phyloP scores from a whole-genome alignment of 2,329 filamentous ascomycete genomes.

The Pseudohalonectria lignicola region DNA sequence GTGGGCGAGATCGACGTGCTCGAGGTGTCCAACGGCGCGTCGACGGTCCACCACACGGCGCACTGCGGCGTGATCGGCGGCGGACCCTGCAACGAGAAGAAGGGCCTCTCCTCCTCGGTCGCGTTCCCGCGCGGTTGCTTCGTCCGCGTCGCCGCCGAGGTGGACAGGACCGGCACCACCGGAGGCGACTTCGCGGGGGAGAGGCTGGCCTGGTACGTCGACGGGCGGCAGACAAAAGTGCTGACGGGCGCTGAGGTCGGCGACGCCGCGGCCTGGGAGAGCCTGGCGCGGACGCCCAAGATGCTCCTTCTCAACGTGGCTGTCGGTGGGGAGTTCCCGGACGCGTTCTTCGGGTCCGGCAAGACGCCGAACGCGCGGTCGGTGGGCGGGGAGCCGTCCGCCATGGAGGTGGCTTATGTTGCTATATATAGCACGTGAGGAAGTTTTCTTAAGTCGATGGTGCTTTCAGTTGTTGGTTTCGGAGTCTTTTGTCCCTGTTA shows the following conservation, averaged over 20 bases:
- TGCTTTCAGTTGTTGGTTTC: too few relatives aligned
- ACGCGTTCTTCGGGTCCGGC: conserved; percentile 14
- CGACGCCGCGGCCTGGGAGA: conserved; percentile 34
- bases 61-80: conserved; percentile 28
- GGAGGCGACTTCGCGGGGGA: conserved; percentile 30
- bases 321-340: conserved; percentile 34
- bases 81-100: conserved; percentile 29
- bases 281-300: conserved; percentile 36
- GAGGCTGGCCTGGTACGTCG: conserved; percentile 38
- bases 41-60: conserved; percentile 21
- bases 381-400: conserved; percentile 29
- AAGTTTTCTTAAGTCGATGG: neutral
- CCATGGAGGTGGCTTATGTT: conserved; percentile 42
- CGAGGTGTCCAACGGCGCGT: conserved; percentile 27
- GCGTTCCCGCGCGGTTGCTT: conserved; percentile 17
- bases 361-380: conserved; percentile 32
- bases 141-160: conserved; percentile 37
- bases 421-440: conserved; percentile 22
- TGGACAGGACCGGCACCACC: conserved; percentile 33
- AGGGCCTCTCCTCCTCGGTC: conserved; percentile 17
- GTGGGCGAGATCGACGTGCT: conserved; percentile 33
- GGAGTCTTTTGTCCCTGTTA: too few relatives aligned
- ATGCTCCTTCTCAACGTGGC: conserved; percentile 45
- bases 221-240: conserved; percentile 30
- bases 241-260: conserved; percentile 32